Percentiles rank a stretch among this genome's conserved stretches.
Conservation (phyloP, 352 stramenopile species). For the Pythium volutum region DNA sequence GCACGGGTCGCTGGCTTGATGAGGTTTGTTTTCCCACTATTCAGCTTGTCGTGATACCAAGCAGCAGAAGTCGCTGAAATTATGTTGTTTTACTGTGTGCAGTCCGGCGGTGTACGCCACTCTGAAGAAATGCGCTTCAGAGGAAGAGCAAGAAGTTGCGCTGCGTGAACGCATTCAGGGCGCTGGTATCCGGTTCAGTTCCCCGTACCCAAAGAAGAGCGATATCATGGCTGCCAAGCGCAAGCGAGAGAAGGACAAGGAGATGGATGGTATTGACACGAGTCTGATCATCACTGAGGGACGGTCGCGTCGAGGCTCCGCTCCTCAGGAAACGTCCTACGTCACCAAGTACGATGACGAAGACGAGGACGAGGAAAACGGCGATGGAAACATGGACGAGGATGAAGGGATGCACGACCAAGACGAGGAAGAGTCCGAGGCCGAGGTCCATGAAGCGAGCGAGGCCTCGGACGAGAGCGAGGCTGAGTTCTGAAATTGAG, state of each 20-base stretch:
- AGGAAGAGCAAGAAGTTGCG: constrained; percentile 52
- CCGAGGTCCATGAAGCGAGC: constrained; percentile 24
- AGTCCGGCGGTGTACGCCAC: constrained; percentile 65
- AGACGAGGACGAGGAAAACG: constrained; percentile 17
- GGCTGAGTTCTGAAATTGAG: constrained; percentile 32
- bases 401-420: constrained; percentile 25
- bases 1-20: constrained; percentile 61
- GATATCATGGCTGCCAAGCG: constrained; percentile 69
- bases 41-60: background rate
- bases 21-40: constrained; percentile 35
- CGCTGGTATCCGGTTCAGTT: constrained; percentile 47
- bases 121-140: constrained; percentile 41
- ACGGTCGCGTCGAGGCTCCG: constrained; percentile 20
- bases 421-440: constrained; percentile 28
- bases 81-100: background rate
- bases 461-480: constrained; percentile 34
- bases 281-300: constrained; percentile 59
- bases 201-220: constrained; percentile 53
- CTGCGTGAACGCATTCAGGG: constrained; percentile 52
- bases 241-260: constrained; percentile 63
- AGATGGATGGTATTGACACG: constrained; percentile 82
- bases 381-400: constrained; percentile 1
- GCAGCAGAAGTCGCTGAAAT: too few relatives aligned
- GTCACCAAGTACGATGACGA: constrained; percentile 6
- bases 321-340: constrained; percentile 12